Percentiles rank a stretch among this genome's conserved stretches.
Evolutionary conservation across 306 rosid genomes (phyloP).

Genomic region (Vachellia pachyceras): DNA sequence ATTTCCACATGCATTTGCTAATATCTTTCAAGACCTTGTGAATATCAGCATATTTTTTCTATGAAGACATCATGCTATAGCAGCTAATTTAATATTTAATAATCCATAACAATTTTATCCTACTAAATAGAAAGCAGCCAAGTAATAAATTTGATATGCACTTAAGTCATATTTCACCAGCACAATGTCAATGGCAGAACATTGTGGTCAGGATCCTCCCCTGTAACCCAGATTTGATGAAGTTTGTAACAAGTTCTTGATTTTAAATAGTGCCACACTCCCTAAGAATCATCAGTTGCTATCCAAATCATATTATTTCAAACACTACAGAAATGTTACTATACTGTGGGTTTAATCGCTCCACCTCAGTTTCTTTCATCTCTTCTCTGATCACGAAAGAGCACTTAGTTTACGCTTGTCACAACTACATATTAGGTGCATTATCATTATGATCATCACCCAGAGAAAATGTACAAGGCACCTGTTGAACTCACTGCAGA

Average conservation of each 20-base stretch:
- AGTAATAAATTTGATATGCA: not conserved
- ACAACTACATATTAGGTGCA: constrained; percentile 21
- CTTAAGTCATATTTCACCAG: not conserved
- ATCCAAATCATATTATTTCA: not conserved
- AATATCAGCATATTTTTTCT: not conserved
- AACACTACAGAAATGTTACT: not conserved
- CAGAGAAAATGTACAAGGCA: constrained; percentile 9
- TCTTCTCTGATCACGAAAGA: not conserved
- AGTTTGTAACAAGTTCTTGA: not conserved
- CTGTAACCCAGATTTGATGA: constrained; percentile 27
- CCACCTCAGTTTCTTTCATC: not conserved
- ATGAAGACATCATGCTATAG: not conserved
- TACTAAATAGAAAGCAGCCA: not conserved
- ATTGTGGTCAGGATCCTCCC: constrained; percentile 11
- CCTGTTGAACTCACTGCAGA: constrained; percentile 11
- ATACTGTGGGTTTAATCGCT: not conserved
- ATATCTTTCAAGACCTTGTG: not conserved
- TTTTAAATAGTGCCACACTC: not conserved
- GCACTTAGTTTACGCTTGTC: not conserved
- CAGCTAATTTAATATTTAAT: constrained; percentile 7
- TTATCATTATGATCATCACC: constrained; percentile 23
- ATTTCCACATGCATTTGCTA: constrained; percentile 13
- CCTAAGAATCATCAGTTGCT: not conserved
- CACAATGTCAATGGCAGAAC: not conserved
- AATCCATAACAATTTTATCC: not conserved